Percentiles rank a stretch among this genome's conserved stretches.
phyloP scores from a whole-genome alignment of 192 early-diverging fungal species.

The Thoreauomyces humboldtii region DNA sequence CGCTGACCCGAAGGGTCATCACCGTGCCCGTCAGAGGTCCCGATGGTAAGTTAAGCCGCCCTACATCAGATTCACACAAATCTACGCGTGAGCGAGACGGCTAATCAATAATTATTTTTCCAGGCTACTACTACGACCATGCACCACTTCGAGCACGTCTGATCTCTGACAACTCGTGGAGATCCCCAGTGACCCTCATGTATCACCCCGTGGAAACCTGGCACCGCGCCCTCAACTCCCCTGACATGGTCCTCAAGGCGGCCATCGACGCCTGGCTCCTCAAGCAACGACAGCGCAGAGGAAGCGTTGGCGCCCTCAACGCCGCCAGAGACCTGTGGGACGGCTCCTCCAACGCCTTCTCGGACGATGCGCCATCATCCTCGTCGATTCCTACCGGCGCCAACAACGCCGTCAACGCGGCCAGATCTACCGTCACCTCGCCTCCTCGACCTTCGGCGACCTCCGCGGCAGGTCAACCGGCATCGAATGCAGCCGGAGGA shows the following conservation, averaged over 20 bases:
- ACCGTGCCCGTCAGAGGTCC: constrained; percentile 14
- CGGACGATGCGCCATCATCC: too few relatives aligned
- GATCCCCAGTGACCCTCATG: constrained; percentile 10
- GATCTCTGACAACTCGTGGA: constrained; percentile 16
- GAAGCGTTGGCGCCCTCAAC: constrained; percentile 13
- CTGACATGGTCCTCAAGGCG: constrained; percentile 8
- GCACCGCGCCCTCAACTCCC: constrained; percentile 21
- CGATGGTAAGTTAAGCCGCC: constrained; percentile 18
- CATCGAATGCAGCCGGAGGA: too few relatives aligned
- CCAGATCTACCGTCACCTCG: too few relatives aligned
- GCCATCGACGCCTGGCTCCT: constrained; percentile 8
- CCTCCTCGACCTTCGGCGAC: too few relatives aligned
- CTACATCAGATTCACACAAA: background rate
- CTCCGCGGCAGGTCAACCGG: too few relatives aligned
- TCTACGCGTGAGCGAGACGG: too few relatives aligned
- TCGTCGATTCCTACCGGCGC: too few relatives aligned
- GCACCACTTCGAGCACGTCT: constrained; percentile 14
- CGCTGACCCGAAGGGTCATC: constrained; percentile 23
- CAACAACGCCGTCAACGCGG: too few relatives aligned
- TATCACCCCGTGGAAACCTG: constrained; percentile 21
- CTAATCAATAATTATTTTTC: background rate
- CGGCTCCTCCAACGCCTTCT: too few relatives aligned
- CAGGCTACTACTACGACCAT: constrained; percentile 20
- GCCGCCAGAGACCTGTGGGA: constrained; percentile 15
- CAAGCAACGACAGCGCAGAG: constrained; percentile 4